phyloP scores from a whole-genome alignment of 108 stramenopile genomes.

The Aurantiochytrium sp. region DNA sequence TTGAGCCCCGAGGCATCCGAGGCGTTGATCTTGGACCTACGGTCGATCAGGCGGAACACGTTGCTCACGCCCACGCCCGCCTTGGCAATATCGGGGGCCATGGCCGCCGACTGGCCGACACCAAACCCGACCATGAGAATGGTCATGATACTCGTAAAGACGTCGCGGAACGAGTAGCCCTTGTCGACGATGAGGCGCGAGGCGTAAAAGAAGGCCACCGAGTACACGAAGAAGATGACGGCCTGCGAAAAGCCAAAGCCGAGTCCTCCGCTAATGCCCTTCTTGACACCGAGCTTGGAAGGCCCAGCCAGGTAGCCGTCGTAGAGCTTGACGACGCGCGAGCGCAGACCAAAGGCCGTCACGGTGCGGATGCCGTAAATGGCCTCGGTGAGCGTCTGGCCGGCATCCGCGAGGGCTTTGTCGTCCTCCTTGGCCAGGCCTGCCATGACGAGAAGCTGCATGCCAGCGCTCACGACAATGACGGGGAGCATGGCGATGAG shows the following conservation, averaged over 20 bases:
- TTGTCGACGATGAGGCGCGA: constrained; percentile 37
- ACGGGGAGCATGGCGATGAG: constrained; percentile 61
- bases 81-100: constrained; percentile 40
- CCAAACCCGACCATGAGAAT: constrained; percentile 51
- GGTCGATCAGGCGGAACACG: constrained; percentile 51
- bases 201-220: constrained; percentile 49
- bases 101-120: constrained; percentile 46
- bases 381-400: constrained; percentile 51
- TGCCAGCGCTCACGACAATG: constrained; percentile 39
- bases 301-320: constrained; percentile 41
- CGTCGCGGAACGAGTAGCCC: constrained; percentile 40
- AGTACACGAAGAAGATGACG: constrained; percentile 45
- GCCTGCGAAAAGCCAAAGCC: constrained; percentile 43
- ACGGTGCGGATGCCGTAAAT: constrained; percentile 63
- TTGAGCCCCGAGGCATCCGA: not conserved
- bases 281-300: constrained; percentile 25
- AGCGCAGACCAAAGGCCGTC: constrained; percentile 52
- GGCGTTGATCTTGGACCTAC: constrained; percentile 32
- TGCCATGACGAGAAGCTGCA: constrained; percentile 46
- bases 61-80: constrained; percentile 45
- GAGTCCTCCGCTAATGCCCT: constrained; percentile 38
- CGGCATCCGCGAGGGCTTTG: constrained; percentile 36
- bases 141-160: constrained; percentile 47
- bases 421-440: constrained; percentile 45
- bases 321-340: constrained; percentile 44